A percentile compares a stretch with the other conserved stretches of the same genome.
phyloP scores from a whole-genome alignment of 106 monocot genomes.

The Xerophyta viscosa region DNA sequence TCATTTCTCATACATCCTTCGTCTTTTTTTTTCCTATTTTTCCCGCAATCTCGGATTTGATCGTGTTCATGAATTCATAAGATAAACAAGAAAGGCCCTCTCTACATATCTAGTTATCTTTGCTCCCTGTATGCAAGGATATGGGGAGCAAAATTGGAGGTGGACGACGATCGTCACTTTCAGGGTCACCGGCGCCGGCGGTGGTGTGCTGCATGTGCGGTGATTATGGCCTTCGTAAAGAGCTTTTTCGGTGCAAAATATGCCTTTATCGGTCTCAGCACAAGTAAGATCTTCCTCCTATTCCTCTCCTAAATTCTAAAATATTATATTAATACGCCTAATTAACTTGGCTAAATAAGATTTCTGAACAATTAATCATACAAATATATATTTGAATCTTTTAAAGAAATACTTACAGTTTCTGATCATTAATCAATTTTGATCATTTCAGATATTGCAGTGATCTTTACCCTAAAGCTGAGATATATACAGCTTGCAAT shows the following conservation, averaged over 20 bases:
- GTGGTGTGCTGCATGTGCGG: slow-evolving; percentile 72
- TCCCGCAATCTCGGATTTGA: too few relatives aligned
- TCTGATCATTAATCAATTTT: not conserved
- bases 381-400: not conserved
- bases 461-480: slow-evolving; percentile 39
- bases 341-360: not conserved
- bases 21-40: too few relatives aligned
- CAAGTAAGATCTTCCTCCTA: slow-evolving; percentile 25
- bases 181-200: not conserved
- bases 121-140: slow-evolving; percentile 1
- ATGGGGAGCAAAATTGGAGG: slow-evolving; percentile 27
- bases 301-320: not conserved
- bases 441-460: slow-evolving; percentile 47
- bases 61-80: too few relatives aligned
- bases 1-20: too few relatives aligned
- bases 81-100: too few relatives aligned
- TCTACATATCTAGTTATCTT: not conserved
- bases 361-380: not conserved
- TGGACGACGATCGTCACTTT: not conserved
- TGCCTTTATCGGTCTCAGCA: slow-evolving; percentile 37
- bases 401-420: not conserved
- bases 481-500: slow-evolving; percentile 41
- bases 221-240: slow-evolving; percentile 37
- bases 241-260: slow-evolving; percentile 47
- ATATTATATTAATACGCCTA: not conserved